Evolutionary conservation across 306 rosid genomes (phyloP).

Genomic region (Ammopiptanthus mongolicus): DNA sequence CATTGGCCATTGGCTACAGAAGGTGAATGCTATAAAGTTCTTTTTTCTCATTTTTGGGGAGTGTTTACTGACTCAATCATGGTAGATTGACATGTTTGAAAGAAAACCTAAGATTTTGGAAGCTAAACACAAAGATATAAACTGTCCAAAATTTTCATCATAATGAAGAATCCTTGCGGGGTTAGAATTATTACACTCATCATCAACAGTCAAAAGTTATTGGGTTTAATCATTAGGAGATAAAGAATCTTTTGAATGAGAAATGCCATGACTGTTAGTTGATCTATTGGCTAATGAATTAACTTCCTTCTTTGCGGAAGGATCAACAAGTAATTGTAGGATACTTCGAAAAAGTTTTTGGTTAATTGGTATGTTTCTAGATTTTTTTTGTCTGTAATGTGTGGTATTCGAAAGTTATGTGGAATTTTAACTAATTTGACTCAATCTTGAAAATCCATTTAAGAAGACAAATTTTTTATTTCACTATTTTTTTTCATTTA

Average conservation of each 20-base stretch:
- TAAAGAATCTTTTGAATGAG: slow-evolving; percentile 7
- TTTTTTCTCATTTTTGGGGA: neutral
- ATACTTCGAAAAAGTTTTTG: neutral
- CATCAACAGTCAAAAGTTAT: slow-evolving; percentile 13
- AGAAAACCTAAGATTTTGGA: neutral
- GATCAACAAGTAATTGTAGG: neutral
- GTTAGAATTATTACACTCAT: neutral
- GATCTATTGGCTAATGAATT: neutral
- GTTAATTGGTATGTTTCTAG: neutral
- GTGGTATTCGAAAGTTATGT: no score
- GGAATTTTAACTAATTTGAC: no score
- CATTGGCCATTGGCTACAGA: neutral
- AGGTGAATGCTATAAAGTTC: neutral
- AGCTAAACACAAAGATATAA: neutral
- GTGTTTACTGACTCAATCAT: no score
- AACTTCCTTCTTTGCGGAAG: neutral
- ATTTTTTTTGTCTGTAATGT: no score
- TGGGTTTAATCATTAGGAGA: slow-evolving; percentile 24
- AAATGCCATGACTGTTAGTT: neutral
- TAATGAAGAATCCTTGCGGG: slow-evolving; percentile 15
- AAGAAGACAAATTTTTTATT: no score
- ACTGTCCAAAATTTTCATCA: slow-evolving; percentile 9
- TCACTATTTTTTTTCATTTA: no score
- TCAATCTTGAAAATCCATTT: no score
- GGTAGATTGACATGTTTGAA: neutral